Evolutionary conservation across 371 early-diverging fungal genomes (phyloP).

Genomic region (Mucor mucedo): DNA sequence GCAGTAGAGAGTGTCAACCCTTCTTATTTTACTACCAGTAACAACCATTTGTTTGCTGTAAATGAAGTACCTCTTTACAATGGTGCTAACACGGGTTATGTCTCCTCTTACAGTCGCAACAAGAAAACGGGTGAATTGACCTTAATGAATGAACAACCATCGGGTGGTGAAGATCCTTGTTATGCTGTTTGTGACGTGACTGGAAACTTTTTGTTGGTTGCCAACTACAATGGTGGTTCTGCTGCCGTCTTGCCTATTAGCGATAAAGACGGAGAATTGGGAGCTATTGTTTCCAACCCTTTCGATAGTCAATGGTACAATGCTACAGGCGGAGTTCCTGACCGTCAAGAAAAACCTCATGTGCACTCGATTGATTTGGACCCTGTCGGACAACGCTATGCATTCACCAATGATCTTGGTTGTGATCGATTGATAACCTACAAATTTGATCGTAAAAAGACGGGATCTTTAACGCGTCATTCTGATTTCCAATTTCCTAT

Average conservation of each 20-base stretch:
- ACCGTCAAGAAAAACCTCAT: conserved; percentile 52
- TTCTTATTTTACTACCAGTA: conserved; percentile 34
- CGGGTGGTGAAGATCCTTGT: conserved; percentile 43
- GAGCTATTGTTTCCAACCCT: conserved; percentile 1
- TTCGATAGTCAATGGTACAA: conserved; percentile 19
- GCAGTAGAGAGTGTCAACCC: conserved; percentile 36
- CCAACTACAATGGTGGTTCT: conserved; percentile 49
- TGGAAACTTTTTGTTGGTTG: conserved; percentile 31
- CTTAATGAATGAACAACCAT: conserved; percentile 31
- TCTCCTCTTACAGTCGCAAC: conserved; percentile 35
- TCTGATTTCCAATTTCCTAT: conserved; percentile 35
- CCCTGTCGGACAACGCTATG: conserved; percentile 29
- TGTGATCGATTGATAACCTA: conserved; percentile 41
- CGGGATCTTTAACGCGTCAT: conserved; percentile 15
- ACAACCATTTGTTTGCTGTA: conserved; percentile 34
- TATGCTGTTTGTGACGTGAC: conserved; percentile 30
- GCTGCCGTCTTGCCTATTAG: conserved; percentile 31
- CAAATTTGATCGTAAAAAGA: conserved; percentile 19
- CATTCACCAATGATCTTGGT: conserved; percentile 36
- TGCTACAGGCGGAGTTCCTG: conserved; percentile 31
- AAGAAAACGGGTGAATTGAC: conserved; percentile 27
- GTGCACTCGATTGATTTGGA: conserved; percentile 47
- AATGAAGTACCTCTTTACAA: conserved; percentile 39
- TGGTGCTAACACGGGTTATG: conserved; percentile 31
- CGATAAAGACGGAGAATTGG: conserved; percentile 10